Evolutionary conservation across 495 filamentous ascomycete genomes (phyloP), one percentile per base, ranked within the genome.

Genomic region (Daldinia childiae): DNA sequence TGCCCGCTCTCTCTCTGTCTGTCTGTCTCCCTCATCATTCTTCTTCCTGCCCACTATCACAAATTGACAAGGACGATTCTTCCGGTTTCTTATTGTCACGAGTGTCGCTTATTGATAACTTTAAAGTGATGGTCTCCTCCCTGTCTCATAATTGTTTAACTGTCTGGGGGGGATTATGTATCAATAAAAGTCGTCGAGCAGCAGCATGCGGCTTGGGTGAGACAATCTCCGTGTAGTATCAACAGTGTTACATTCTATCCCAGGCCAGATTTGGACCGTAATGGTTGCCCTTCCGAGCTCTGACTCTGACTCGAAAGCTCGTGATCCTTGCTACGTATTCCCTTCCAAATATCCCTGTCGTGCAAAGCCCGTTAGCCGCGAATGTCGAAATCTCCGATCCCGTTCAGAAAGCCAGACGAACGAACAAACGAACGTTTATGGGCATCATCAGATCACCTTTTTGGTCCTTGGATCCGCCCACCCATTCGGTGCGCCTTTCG

Each of bases 381-480:
- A 69, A 69, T 73, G 71, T 73, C 62, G 66, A 73, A 73, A 73
- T 73, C 71, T 65, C 71, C 71, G 71, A 69, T 73, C 58, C 50
- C 60, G 55, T 65, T 19, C 30, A n/a, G 19, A 32, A 55, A 57
- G 14, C 54, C 26, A 57, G 54, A 9, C n/a, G n/a, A 61, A 56
- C 52, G 15, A 60, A 59, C 2, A 2, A 34, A 34, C 57, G 56
- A 72, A 63, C 34, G 64, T 66, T 60, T 43, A 62, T 63, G 48
- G 50, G 36, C 55, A 73, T 73, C 70, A 67, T 73, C 70, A 68
- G 65, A 68, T 68, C 64, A 68, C 64, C 58, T 72, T 30, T 30
- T 45, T 17, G 2, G 43, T 48, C 43, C 19, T 54, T 58, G 38
- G 59, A 50, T 64, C 64, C 55, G 55, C 52, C 65, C 55, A 36